Evolutionary conservation across 345 rosid species (phyloP).

Genomic region (Rhizophora apiculata): DNA sequence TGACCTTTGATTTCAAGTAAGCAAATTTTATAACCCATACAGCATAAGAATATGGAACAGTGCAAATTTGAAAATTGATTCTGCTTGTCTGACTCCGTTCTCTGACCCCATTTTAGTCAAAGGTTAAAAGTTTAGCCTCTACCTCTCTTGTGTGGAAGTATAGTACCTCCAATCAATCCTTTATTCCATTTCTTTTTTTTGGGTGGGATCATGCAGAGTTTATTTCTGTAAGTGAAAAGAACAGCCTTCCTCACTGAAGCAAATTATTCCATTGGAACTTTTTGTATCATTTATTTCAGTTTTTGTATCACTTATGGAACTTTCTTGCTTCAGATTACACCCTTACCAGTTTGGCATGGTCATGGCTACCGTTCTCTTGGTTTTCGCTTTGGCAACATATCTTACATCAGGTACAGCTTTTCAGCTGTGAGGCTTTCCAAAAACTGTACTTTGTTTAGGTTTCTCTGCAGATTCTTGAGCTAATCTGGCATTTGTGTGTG

Average conservation of each 20-base stretch:
- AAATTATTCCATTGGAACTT: not conserved
- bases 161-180: too few species aligned
- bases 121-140: too few species aligned
- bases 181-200: too few species aligned
- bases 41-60: too few species aligned
- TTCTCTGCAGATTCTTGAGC: not conserved
- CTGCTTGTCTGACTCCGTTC: too few species aligned
- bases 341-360: constrained; percentile 97
- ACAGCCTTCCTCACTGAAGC: not conserved
- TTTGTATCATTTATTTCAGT: not conserved
- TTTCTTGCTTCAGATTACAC: constrained; percentile 55
- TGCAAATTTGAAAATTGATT: too few species aligned
- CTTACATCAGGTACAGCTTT: constrained; percentile 70
- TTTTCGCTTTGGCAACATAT: constrained; percentile 76
- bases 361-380: constrained; percentile 79
- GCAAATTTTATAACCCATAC: not conserved
- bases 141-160: too few species aligned
- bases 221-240: not conserved
- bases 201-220: not conserved
- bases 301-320: not conserved
- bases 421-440: not conserved
- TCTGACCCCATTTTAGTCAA: too few species aligned
- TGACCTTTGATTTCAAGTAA: not conserved
- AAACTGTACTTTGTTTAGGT: constrained; percentile 1
- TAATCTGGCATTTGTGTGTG: constrained; percentile 16